Evolutionary conservation across 2,329 filamentous ascomycete species (phyloP).

Genomic region (Aureobasidium sp.): DNA sequence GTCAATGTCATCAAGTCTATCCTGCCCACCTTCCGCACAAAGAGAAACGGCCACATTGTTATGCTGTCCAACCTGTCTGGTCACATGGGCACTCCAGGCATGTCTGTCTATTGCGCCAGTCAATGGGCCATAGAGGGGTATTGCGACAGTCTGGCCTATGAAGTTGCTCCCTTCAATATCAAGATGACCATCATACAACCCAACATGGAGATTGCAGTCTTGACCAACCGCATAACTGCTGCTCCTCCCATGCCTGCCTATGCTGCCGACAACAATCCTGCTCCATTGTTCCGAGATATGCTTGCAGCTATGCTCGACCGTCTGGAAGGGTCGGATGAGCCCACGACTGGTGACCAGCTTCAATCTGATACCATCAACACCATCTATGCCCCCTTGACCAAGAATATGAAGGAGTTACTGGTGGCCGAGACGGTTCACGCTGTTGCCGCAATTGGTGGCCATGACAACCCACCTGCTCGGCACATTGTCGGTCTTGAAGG

Average conservation of each 20-base stretch:
- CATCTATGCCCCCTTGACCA: slow-evolving; percentile 66
- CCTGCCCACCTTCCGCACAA: slow-evolving; percentile 68
- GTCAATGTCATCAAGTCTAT: slow-evolving; percentile 91
- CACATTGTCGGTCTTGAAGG: slow-evolving; percentile 93
- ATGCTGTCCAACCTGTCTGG: slow-evolving; percentile 83
- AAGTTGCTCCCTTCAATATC: slow-evolving; percentile 91
- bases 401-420: slow-evolving; percentile 59
- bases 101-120: slow-evolving; percentile 84
- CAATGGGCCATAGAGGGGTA: slow-evolving; percentile 95
- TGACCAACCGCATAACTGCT: slow-evolving; percentile 80
- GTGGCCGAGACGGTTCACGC: slow-evolving; percentile 87
- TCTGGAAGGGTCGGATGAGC: slow-evolving; percentile 44
- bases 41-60: slow-evolving; percentile 82
- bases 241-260: slow-evolving; percentile 68
- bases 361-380: slow-evolving; percentile 47
- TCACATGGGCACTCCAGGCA: slow-evolving; percentile 84
- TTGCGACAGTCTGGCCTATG: slow-evolving; percentile 88
- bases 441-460: slow-evolving; percentile 82
- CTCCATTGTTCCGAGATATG: slow-evolving; percentile 76
- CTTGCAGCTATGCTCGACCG: slow-evolving; percentile 69
- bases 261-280: slow-evolving; percentile 59
- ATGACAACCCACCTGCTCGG: slow-evolving; percentile 88
- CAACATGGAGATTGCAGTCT: slow-evolving; percentile 80
- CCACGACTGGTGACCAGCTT: slow-evolving; percentile 36
- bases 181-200: slow-evolving; percentile 94